Evolutionary conservation across 2,329 filamentous ascomycete species (phyloP), one percentile per base, ranked within the genome.

Genomic region (Fusarium temperatum): DNA sequence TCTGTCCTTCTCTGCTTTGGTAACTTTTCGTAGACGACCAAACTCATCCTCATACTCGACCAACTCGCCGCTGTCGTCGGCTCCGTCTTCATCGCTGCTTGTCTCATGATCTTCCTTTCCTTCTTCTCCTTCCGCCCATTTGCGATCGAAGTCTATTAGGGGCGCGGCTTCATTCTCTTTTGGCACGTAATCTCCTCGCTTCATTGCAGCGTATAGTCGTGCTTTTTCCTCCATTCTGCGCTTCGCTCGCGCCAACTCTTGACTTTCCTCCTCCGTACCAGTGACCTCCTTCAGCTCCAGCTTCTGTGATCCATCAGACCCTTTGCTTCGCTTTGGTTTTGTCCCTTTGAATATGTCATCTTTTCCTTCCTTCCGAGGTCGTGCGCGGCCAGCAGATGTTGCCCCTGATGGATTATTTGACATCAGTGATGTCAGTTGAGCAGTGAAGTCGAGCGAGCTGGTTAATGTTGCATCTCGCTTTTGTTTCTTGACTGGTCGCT

Each of bases 21-120:
- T 96, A 24, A 92, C 93, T 48, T 85, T 90, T 8, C 95, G 87
- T 20, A 91, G 88, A n/a, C 96, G 92, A 6, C 96, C 96, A 80
- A 97, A 98, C 79, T 98, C 96, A 82, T 99, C 96, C 59, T 92
- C 89, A 80, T 94, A 97, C 75, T 98, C 95, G 10, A 98, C 85
- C n/a, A 93, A 82, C 61, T 95, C 92, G 32, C 87, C 85, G 48
- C 85, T 84, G 26, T 78, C 74, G 76, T 81, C 84, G 20, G 85
- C 84, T n/a, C 84, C 82, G 6, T 81, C 82, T 12, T 84, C 80
- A 15, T 81, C 81, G 63, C 79, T 82, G 47, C 78, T 78, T 12
- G 73, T 79, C n/a, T 83, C 91, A 72, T 93, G 90, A 75, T 94
- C 91, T 44, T 90, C 86, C n/a, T 81, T 80, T 30, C 81, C 78